Evolutionary conservation across 2,329 filamentous ascomycete species (phyloP).

Genomic region (Cyphellophora europaea): DNA sequence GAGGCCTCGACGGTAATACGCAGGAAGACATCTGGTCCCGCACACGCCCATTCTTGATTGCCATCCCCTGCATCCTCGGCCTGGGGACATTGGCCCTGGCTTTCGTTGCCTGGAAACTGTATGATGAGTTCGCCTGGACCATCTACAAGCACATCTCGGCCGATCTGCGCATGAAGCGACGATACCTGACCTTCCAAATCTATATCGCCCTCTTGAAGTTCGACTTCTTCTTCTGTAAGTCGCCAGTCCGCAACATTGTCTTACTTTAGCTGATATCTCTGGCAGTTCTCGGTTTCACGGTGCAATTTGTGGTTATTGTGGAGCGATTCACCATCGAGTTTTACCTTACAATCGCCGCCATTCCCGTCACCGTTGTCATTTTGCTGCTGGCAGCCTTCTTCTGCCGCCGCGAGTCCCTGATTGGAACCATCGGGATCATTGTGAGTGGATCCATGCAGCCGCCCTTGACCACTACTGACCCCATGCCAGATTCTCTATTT

Average conservation of each 20-base stretch:
- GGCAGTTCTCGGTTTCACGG: constrained; percentile 95
- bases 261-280: too few species aligned
- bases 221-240: constrained; percentile 99
- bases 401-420: constrained; percentile 70
- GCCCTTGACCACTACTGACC: not conserved
- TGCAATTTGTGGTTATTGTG: constrained; percentile 94
- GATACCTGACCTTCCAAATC: constrained; percentile 95
- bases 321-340: constrained; percentile 64
- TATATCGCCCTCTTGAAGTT: constrained; percentile 98
- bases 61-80: constrained; percentile 76
- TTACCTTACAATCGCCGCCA: constrained; percentile 75
- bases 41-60: constrained; percentile 67
- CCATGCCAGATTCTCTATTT: constrained; percentile 61
- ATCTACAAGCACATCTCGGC: constrained; percentile 99
- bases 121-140: constrained; percentile 97
- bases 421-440: constrained; percentile 70
- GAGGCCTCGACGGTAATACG: constrained; percentile 43
- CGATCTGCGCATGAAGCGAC: constrained; percentile 91
- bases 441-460: constrained; percentile 29
- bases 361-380: constrained; percentile 84
- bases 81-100: constrained; percentile 63
- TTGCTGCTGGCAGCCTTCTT: constrained; percentile 77
- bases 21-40: constrained; percentile 53
- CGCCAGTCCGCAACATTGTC: too few species aligned
- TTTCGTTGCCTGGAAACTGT: constrained; percentile 84